Conservation (phyloP, 2,329 filamentous ascomycete species). For the Fusarium secorum region DNA sequence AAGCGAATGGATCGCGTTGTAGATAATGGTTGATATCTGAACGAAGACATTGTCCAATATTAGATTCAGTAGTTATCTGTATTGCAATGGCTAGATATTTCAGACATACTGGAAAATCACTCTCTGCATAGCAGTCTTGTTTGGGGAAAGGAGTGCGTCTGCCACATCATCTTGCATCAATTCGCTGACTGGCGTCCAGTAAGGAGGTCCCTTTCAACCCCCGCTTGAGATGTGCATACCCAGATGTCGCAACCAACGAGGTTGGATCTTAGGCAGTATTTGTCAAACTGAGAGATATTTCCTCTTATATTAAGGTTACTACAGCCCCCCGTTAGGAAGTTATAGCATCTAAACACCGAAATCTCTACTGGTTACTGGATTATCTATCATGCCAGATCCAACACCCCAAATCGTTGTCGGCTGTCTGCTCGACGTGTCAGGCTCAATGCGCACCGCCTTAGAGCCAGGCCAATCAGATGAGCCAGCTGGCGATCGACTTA, state of each 20-base stretch:
- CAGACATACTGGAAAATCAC: no score
- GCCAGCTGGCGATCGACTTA: not conserved
- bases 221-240: not conserved
- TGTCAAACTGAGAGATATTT: fast-evolving
- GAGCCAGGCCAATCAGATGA: not conserved
- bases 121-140: no score
- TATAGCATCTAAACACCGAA: not conserved
- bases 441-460: not conserved
- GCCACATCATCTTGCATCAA: not conserved
- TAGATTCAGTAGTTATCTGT: no score
- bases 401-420: not conserved
- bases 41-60: no score
- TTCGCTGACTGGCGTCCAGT: not conserved
- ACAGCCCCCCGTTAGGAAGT: not conserved
- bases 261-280: not conserved
- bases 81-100: no score
- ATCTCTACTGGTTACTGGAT: not conserved
- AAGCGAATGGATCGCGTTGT: no score
- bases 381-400: not conserved
- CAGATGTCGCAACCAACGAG: not conserved
- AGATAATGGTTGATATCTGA: no score
- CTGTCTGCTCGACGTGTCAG: not conserved
- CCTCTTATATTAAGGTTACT: not conserved
- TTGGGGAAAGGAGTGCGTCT: not conserved
- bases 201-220: not conserved